Conservation (phyloP, 106 monocot genomes). For the Xerophyta viscosa region DNA sequence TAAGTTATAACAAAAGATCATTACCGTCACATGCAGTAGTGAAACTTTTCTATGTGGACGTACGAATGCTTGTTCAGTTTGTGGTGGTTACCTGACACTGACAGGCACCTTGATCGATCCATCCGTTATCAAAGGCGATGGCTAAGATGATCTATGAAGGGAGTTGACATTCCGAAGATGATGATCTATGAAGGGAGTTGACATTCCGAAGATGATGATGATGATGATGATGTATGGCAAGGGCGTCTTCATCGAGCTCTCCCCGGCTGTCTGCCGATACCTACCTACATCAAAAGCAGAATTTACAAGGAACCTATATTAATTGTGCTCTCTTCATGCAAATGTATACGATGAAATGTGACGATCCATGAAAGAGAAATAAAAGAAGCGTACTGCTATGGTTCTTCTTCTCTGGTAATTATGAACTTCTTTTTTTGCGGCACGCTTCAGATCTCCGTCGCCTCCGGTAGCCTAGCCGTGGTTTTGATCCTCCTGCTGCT, state of each 20-base stretch:
- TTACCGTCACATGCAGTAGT: too few species aligned
- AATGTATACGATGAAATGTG: too few species aligned
- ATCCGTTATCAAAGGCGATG: conserved; percentile 91
- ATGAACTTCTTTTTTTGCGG: conserved; percentile 92
- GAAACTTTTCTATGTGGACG: too few species aligned
- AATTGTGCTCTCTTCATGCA: too few species aligned
- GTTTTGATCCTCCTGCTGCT: conserved; percentile 24
- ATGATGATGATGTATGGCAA: conserved; percentile 94
- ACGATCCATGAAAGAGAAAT: too few species aligned
- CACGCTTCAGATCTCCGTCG: conserved; percentile 57
- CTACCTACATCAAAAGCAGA: conserved; percentile 22
- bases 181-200: too few species aligned
- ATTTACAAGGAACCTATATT: not conserved
- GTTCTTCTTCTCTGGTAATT: conserved; percentile 91
- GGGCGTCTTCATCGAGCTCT: conserved; percentile 97
- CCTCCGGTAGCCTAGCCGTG: conserved; percentile 51
- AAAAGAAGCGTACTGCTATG: not conserved
- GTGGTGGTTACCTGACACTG: conserved; percentile 8
- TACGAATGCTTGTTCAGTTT: not conserved
- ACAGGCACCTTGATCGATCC: conserved; percentile 94
- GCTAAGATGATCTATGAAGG: conserved; percentile 94
- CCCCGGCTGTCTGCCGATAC: conserved; percentile 97
- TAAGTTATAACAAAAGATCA: too few species aligned
- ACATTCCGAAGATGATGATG: too few species aligned
- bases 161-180: conserved; percentile 96